Conservation (phyloP, 768 basidiomycete genomes). For the Auriculariales sp. region DNA sequence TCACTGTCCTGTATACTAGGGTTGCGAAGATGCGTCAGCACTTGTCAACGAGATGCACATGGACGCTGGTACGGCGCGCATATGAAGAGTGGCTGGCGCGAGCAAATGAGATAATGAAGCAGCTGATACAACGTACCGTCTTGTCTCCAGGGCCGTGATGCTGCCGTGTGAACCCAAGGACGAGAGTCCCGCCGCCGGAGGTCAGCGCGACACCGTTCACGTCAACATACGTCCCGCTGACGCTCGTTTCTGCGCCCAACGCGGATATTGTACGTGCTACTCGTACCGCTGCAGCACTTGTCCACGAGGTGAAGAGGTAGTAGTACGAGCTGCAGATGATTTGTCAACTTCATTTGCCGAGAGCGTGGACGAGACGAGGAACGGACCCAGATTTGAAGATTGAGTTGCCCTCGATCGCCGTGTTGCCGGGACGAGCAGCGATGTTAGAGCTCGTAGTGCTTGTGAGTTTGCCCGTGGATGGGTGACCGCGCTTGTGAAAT, state of each 20-base stretch:
- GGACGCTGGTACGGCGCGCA: too few relatives aligned
- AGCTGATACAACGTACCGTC: too few relatives aligned
- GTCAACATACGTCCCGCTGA: conserved; percentile 33
- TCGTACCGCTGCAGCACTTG: conserved; percentile 32
- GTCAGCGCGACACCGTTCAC: conserved; percentile 27
- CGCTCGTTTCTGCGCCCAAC: conserved; percentile 33
- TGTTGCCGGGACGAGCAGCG: background rate
- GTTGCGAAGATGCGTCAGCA: background rate
- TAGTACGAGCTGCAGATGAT: conserved; percentile 32
- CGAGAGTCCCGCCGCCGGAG: conserved; percentile 37
- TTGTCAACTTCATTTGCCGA: conserved; percentile 30
- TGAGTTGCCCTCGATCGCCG: background rate
- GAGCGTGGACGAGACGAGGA: conserved; percentile 31
- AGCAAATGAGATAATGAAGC: too few relatives aligned
- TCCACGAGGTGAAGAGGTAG: conserved; percentile 45
- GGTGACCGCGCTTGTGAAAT: background rate
- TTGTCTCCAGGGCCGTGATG: too few relatives aligned
- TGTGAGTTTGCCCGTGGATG: background rate
- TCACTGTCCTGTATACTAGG: conserved; percentile 27
- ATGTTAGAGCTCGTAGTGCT: background rate
- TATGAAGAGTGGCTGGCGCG: too few relatives aligned
- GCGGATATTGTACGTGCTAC: conserved; percentile 45
- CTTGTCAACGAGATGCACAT: too few relatives aligned
- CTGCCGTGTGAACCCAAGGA: too few relatives aligned
- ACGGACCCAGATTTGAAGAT: background rate